These are phyloP conservation scores for Lathyrus tuberosus DNA, from an alignment of 306 rosid species.

Conservation along the genomic window DNA sequence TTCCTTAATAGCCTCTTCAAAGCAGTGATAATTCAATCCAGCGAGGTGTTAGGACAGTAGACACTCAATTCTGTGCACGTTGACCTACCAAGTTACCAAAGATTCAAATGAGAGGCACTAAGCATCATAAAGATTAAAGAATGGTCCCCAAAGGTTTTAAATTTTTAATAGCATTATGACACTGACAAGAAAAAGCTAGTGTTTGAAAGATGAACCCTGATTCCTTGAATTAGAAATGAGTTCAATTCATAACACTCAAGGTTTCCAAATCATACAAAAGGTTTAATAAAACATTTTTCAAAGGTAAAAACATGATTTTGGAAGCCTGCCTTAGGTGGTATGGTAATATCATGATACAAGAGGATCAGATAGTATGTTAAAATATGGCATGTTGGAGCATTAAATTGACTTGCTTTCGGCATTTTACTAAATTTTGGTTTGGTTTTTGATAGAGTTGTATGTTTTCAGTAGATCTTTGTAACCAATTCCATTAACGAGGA, in stretches of 20 bases:
- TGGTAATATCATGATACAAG: slow-evolving; percentile 10
- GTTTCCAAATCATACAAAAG: slow-evolving; percentile 11
- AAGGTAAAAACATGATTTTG: no score
- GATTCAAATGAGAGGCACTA: no score
- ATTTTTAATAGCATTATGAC: no score
- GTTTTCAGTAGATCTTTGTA: slow-evolving; percentile 22
- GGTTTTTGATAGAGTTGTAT: not conserved
- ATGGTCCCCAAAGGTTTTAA: no score
- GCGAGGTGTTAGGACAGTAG: no score
- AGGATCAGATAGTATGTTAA: slow-evolving; percentile 3
- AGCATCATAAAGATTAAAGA: no score
- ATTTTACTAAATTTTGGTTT: slow-evolving; percentile 17
- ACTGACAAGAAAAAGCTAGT: no score
- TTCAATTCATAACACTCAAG: slow-evolving; percentile 1
- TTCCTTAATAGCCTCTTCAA: no score
- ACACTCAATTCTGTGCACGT: no score
- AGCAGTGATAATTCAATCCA: no score
- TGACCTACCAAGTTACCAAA: no score
- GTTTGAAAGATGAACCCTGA: not conserved
- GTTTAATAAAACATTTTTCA: not conserved
- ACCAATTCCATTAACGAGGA: slow-evolving; percentile 2
- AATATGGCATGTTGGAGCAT: slow-evolving; percentile 2
- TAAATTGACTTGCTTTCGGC: not conserved
- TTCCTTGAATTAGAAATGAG: not conserved
- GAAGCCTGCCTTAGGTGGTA: no score